These are phyloP conservation scores for Peltaster fructicola DNA, from an alignment of 2,329 filamentous ascomycete species.

Conservation along the genomic window DNA sequence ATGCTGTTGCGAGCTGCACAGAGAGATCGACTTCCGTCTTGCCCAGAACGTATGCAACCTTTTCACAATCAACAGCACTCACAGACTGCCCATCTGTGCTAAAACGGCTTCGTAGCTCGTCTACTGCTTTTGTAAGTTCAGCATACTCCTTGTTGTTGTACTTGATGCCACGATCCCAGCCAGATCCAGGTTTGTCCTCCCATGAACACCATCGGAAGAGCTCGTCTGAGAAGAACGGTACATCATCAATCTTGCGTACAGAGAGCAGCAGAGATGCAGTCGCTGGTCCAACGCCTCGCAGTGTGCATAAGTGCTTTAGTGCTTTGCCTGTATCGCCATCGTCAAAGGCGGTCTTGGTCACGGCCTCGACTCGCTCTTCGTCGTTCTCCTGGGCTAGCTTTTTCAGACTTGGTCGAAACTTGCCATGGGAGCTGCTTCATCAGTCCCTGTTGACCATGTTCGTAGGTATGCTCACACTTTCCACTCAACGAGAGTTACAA, in stretches of 20 bases:
- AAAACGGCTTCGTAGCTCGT: constrained; percentile 27
- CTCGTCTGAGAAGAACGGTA: constrained; percentile 69
- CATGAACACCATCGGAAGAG: constrained; percentile 54
- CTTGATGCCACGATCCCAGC: constrained; percentile 39
- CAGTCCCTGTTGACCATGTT: constrained; percentile 2
- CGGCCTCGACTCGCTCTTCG: constrained; percentile 26
- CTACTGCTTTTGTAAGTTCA: constrained; percentile 28
- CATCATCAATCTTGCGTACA: constrained; percentile 38
- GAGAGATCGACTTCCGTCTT: constrained; percentile 19
- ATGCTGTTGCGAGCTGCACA: no score
- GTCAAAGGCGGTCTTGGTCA: constrained; percentile 36
- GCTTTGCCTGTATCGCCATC: constrained; percentile 19
- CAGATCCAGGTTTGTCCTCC: constrained; percentile 19
- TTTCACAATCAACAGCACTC: constrained; percentile 46
- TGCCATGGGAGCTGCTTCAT: constrained; percentile 29
- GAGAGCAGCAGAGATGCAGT: constrained; percentile 60
- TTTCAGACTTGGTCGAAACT: constrained; percentile 30
- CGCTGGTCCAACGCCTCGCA: constrained; percentile 64
- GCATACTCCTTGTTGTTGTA: constrained; percentile 55
- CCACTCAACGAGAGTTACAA: constrained; percentile 48
- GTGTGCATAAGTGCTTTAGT: constrained; percentile 36
- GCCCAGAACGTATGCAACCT: constrained; percentile 52
- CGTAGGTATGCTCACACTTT: constrained; percentile 41
- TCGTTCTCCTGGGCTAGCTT: constrained; percentile 41
- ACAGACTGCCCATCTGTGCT: constrained; percentile 19